A percentile compares a stretch with the other conserved stretches of the same genome.
Evolutionary conservation across 2,329 filamentous ascomycete species (phyloP).

Genomic region (Cytospora chrysosperma): DNA sequence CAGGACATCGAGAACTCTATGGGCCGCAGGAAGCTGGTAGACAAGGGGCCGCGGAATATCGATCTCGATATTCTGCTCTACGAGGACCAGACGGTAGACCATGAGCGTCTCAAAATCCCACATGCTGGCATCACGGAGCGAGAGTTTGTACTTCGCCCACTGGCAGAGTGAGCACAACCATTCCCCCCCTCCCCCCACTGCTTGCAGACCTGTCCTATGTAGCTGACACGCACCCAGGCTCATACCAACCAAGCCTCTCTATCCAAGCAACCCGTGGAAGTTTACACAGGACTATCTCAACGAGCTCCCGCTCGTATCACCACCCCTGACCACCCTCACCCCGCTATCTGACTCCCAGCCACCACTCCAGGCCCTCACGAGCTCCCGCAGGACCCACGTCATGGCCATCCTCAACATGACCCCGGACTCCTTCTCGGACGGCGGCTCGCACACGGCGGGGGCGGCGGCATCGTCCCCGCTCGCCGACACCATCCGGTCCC

Average conservation of each 20-base stretch:
- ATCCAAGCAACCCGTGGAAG: constrained; percentile 57
- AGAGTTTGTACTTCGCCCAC: constrained; percentile 87
- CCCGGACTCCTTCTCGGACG: constrained; percentile 96
- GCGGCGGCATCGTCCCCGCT: constrained; percentile 45
- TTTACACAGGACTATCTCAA: constrained; percentile 61
- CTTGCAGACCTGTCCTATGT: not conserved
- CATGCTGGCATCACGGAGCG: constrained; percentile 84
- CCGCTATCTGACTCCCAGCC: constrained; percentile 50
- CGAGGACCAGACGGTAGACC: constrained; percentile 61
- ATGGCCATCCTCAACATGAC: constrained; percentile 97
- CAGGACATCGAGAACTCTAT: constrained; percentile 80
- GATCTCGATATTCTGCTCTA: constrained; percentile 92
- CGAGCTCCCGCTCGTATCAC: constrained; percentile 48
- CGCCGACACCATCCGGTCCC: constrained; percentile 54
- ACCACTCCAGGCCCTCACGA: constrained; percentile 58
- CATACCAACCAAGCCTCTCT: constrained; percentile 53
- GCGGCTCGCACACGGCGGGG: constrained; percentile 50
- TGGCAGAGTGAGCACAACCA: constrained; percentile 66
- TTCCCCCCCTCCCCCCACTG: not conserved
- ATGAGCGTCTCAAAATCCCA: constrained; percentile 77
- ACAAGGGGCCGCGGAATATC: constrained; percentile 93
- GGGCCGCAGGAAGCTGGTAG: constrained; percentile 78
- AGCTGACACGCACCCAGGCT: constrained; percentile 41
- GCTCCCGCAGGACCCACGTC: constrained; percentile 66
- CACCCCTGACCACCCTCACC: constrained; percentile 58